These are phyloP conservation scores for Phytopythium kandeliae DNA, from an alignment of 352 stramenopile species.

Conservation along the genomic window DNA sequence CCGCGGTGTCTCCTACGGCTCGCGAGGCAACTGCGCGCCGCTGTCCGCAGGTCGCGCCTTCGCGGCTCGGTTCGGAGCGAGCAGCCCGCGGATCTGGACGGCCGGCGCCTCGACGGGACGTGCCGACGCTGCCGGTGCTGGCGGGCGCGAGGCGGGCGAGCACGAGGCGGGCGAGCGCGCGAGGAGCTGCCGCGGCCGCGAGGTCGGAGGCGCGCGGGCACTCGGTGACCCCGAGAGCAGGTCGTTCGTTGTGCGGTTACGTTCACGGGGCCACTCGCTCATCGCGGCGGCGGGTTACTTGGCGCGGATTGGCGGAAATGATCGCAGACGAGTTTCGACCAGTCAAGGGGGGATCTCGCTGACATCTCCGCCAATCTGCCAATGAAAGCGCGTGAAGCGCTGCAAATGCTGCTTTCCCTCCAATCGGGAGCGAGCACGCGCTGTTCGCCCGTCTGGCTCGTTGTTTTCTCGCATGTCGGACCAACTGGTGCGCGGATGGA, in stretches of 20 bases:
- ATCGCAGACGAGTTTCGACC: too few species aligned
- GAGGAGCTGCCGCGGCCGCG: not conserved
- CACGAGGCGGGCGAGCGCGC: not conserved
- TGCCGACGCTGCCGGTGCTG: not conserved
- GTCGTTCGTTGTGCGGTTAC: not conserved
- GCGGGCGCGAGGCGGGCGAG: not conserved
- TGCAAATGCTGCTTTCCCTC: constrained; percentile 8
- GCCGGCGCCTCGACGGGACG: not conserved
- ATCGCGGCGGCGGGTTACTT: not conserved
- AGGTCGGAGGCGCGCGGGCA: too few species aligned
- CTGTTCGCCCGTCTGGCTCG: not conserved
- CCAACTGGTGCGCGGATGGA: not conserved
- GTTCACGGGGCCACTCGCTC: constrained; percentile 4
- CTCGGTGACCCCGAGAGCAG: not conserved
- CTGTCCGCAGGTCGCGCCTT: too few species aligned
- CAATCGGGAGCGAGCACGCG: constrained; percentile 10
- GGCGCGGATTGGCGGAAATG: constrained; percentile 3
- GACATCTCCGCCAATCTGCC: too few species aligned
- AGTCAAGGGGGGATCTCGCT: too few species aligned
- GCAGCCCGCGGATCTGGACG: not conserved
- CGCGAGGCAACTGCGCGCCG: too few species aligned
- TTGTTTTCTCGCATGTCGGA: not conserved
- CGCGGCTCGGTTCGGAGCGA: not conserved
- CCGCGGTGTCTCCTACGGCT: too few species aligned
- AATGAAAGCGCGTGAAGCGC: too few species aligned